A percentile compares a stretch with the other conserved stretches of the same genome.
phyloP scores from a whole-genome alignment of 805 yeast species.

The Lachancea cidri region DNA sequence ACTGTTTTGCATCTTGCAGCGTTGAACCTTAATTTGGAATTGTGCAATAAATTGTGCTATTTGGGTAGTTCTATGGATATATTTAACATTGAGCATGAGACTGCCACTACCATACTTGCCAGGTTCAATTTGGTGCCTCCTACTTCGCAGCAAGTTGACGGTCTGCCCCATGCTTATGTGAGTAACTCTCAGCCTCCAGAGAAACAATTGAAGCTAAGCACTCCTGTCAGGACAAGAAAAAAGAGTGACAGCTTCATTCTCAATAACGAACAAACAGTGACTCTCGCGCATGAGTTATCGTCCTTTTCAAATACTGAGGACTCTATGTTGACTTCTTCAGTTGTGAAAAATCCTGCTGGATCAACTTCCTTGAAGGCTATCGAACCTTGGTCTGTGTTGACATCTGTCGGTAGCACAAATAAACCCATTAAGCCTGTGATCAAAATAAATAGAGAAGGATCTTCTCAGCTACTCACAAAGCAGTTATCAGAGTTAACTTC shows the following conservation, averaged over 20 bases:
- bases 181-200: background rate
- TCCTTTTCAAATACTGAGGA: constrained; percentile 10
- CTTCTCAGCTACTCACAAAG: constrained; percentile 5
- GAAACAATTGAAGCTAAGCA: constrained; percentile 13
- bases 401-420: constrained; percentile 1
- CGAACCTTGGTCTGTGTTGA: constrained; percentile 4
- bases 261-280: constrained; percentile 5
- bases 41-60: constrained; percentile 29
- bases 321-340: constrained; percentile 26
- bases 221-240: constrained; percentile 15
- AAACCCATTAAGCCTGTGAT: constrained; percentile 1
- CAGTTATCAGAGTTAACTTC: constrained; percentile 8
- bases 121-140: constrained; percentile 27
- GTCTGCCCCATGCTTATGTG: background rate
- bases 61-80: constrained; percentile 31
- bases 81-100: constrained; percentile 26
- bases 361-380: background rate
- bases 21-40: constrained; percentile 28
- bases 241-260: constrained; percentile 8
- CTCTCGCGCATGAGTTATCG: constrained; percentile 6
- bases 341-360: constrained; percentile 12
- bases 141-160: constrained; percentile 9
- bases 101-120: constrained; percentile 27
- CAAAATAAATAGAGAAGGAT: constrained; percentile 2
- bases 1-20: constrained; percentile 79